These are phyloP conservation scores for Ophiocordyceps camponoti-leonardi DNA, from an alignment of 2,329 filamentous ascomycete genomes.

Conservation along the genomic window DNA sequence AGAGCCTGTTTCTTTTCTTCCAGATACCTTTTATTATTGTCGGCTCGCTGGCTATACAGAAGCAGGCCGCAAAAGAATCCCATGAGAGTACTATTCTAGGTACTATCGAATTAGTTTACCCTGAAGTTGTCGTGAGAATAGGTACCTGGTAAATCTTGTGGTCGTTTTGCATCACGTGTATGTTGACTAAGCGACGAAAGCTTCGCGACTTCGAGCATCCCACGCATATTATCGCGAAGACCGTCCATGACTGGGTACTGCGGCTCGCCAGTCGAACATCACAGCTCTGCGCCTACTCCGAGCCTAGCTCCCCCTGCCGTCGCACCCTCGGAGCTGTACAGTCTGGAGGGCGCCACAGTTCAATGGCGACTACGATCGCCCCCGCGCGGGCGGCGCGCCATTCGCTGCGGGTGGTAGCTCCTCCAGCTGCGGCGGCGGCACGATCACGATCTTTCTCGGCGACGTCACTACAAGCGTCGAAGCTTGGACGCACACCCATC, in stretches of 20 bases:
- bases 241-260: too few species aligned
- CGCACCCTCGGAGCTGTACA: not conserved
- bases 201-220: too few species aligned
- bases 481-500: constrained; percentile 70
- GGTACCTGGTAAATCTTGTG: too few species aligned
- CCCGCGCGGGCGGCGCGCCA: constrained; percentile 42
- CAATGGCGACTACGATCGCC: constrained; percentile 41
- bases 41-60: not conserved
- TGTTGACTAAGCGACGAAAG: too few species aligned
- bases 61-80: not conserved
- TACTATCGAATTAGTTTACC: not conserved
- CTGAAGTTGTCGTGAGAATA: too few species aligned
- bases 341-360: not conserved
- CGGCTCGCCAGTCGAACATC: too few species aligned
- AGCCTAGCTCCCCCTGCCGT: not conserved
- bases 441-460: constrained; percentile 43
- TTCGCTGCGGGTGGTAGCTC: constrained; percentile 20
- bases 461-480: constrained; percentile 49
- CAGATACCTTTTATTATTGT: constrained; percentile 2
- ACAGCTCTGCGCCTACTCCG: too few species aligned
- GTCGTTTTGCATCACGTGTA: too few species aligned
- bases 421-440: constrained; percentile 17
- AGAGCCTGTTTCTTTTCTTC: constrained; percentile 6
- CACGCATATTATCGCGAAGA: too few species aligned
- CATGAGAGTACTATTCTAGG: not conserved